phyloP scores from a whole-genome alignment of 108 stramenopile genomes.

The Pseudonitzschia pungens region DNA sequence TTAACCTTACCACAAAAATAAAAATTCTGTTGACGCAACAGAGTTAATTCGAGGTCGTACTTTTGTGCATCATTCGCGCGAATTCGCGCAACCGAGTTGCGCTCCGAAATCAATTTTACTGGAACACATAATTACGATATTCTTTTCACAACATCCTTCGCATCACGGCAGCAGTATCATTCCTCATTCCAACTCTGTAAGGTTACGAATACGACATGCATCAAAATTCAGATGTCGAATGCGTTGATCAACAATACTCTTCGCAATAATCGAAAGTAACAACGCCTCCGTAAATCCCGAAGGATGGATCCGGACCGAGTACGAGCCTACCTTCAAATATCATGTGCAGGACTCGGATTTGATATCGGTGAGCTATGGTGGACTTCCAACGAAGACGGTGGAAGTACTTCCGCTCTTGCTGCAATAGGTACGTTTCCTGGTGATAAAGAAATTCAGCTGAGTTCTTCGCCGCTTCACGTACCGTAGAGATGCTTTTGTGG shows the following conservation, averaged over 20 bases:
- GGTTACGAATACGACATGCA: neutral
- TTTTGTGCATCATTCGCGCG: too few species aligned
- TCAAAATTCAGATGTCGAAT: neutral
- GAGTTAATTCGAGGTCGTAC: too few species aligned
- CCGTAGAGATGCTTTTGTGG: neutral
- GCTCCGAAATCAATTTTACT: too few species aligned
- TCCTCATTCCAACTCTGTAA: too few species aligned
- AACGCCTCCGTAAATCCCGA: neutral
- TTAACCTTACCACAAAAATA: too few species aligned
- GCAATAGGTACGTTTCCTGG: conserved; percentile 52
- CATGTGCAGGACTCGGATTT: conserved; percentile 93
- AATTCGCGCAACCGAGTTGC: too few species aligned
- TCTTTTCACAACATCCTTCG: too few species aligned
- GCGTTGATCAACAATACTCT: neutral
- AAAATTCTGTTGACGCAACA: too few species aligned
- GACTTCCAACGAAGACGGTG: conserved; percentile 72
- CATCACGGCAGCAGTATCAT: too few species aligned
- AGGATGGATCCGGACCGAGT: conserved; percentile 89
- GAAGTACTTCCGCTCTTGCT: conserved; percentile 61
- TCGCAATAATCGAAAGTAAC: neutral
- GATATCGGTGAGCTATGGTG: conserved; percentile 98
- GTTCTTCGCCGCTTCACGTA: conserved; percentile 2
- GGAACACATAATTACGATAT: too few species aligned
- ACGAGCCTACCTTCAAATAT: conserved; percentile 87
- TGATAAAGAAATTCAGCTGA: neutral